Conservation (phyloP, 1,284 basidiomycete genomes). For the Pyrrhoderma lamaoense region DNA sequence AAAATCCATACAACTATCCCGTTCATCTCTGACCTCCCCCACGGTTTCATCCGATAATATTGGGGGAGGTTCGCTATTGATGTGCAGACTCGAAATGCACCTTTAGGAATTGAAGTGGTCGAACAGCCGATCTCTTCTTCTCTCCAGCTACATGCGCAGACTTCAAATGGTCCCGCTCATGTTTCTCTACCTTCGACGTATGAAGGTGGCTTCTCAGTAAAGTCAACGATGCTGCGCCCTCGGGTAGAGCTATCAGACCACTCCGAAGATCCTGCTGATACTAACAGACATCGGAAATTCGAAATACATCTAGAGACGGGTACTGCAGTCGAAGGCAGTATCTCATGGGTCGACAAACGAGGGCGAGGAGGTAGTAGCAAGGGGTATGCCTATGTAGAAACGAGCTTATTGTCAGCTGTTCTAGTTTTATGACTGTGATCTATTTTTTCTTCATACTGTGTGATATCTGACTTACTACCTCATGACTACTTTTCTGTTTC, state of each 20-base stretch:
- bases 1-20: no score
- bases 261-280: conserved; percentile 11
- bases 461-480: no score
- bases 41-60: no score
- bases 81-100: conserved; percentile 16
- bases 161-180: conserved; percentile 9
- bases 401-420: conserved; percentile 5
- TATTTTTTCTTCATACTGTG: no score
- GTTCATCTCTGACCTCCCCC: no score
- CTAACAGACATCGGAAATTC: conserved; percentile 3
- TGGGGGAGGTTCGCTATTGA: conserved; percentile 13
- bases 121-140: conserved; percentile 11
- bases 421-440: neutral
- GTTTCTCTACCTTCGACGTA: conserved; percentile 17
- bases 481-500: no score
- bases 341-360: conserved; percentile 10
- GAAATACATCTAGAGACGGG: neutral
- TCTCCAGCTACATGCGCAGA: conserved; percentile 8
- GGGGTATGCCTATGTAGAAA: conserved; percentile 8
- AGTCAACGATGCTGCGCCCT: neutral
- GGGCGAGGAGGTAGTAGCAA: neutral
- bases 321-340: conserved; percentile 4
- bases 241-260: neutral
- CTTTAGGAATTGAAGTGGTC: neutral
- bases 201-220: conserved; percentile 16